phyloP scores from a whole-genome alignment of 805 yeast species.

The Sugiyamaella smithiae region DNA sequence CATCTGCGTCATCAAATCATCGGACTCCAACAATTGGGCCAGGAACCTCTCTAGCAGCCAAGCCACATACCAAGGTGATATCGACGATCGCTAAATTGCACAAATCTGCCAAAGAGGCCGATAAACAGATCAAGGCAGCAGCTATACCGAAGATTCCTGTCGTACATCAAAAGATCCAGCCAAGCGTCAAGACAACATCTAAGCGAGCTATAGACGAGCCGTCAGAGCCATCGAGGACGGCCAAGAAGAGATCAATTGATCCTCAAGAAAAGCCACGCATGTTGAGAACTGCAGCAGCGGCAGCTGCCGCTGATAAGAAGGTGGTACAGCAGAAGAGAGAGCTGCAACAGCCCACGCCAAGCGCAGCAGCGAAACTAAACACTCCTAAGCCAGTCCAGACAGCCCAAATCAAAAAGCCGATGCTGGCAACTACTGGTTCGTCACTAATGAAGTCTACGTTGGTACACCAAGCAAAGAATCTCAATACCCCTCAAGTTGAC shows the following conservation, averaged over 20 bases:
- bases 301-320: background rate
- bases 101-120: background rate
- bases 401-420: background rate
- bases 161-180: slow-evolving; percentile 1
- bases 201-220: slow-evolving; percentile 9
- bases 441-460: slow-evolving; percentile 37
- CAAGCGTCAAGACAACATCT: background rate
- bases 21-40: slow-evolving; percentile 4
- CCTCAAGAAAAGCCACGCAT: background rate
- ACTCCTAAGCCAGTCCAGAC: background rate
- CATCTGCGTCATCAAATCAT: background rate
- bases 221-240: background rate
- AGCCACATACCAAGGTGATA: slow-evolving; percentile 3
- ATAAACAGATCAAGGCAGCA: background rate
- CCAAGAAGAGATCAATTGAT: background rate
- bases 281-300: background rate
- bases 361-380: background rate
- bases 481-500: slow-evolving; percentile 30
- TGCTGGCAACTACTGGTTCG: slow-evolving; percentile 16
- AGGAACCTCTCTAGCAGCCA: slow-evolving; percentile 3
- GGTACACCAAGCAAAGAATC: slow-evolving; percentile 33
- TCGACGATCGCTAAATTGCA: background rate
- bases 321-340: background rate
- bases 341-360: background rate
- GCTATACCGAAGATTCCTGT: background rate